Evolutionary conservation across 169 alveolate genomes (phyloP).

Genomic region (Theileria luwenshuni): DNA sequence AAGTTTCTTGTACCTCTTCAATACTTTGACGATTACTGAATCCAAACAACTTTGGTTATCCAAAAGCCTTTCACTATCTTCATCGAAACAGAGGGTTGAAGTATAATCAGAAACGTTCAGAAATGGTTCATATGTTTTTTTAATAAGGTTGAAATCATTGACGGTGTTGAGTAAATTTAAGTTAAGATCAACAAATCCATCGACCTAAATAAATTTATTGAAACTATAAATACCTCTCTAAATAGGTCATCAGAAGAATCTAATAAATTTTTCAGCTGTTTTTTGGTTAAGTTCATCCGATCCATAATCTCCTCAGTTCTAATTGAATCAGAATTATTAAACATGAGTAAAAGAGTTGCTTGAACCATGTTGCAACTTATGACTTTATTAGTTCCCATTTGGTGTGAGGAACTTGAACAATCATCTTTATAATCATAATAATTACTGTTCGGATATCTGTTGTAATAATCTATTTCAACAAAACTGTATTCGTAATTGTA

Average conservation of each 20-base stretch:
- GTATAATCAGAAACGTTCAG: too few relatives aligned
- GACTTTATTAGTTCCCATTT: conserved; percentile 3
- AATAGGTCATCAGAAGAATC: not conserved
- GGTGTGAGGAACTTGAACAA: too few relatives aligned
- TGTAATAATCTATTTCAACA: not conserved
- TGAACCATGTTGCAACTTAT: conserved; percentile 49
- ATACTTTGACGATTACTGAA: conserved; percentile 18
- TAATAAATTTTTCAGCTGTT: not conserved
- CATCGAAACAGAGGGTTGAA: not conserved
- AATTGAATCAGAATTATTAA: not conserved
- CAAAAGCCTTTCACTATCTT: not conserved
- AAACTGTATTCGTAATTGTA: not conserved
- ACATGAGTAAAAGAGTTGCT: conserved; percentile 46
- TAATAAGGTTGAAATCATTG: not conserved
- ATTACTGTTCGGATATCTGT: not conserved
- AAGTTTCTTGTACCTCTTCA: conserved; percentile 29
- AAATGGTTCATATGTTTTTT: not conserved
- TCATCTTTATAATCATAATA: too few relatives aligned
- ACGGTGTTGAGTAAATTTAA: not conserved
- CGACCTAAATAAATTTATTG: conserved; percentile 20
- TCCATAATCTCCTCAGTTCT: not conserved
- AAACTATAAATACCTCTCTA: too few relatives aligned
- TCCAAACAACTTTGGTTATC: not conserved
- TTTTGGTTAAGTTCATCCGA: not conserved
- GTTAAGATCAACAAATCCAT: conserved; percentile 6